Percentiles rank a stretch among this genome's conserved stretches.
These are phyloP conservation scores for Schwanniomyces sp. DNA, from an alignment of 805 yeast species.

Conservation along the genomic window DNA sequence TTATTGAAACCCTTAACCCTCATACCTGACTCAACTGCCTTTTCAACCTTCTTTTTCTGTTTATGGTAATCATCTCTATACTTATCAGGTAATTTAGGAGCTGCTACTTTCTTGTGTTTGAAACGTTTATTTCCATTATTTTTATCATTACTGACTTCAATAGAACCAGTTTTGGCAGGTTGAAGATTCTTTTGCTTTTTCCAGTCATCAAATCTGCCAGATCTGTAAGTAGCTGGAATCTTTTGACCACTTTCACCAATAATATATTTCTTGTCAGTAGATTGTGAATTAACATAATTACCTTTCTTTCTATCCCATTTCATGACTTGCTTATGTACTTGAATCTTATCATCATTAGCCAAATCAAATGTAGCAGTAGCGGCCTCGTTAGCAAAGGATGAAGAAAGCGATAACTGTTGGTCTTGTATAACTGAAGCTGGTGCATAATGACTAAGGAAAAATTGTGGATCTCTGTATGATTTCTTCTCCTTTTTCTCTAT, in stretches of 20 bases:
- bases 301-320: slow-evolving; percentile 94
- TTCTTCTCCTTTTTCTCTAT: slow-evolving; percentile 40
- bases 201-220: slow-evolving; percentile 95
- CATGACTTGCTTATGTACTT: slow-evolving; percentile 68
- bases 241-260: slow-evolving; percentile 93
- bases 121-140: slow-evolving; percentile 43
- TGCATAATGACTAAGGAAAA: slow-evolving; percentile 86
- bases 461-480: slow-evolving; percentile 72
- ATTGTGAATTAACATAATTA: slow-evolving; percentile 78
- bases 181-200: slow-evolving; percentile 63
- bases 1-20: slow-evolving; percentile 64
- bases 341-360: slow-evolving; percentile 71
- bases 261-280: slow-evolving; percentile 81
- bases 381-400: slow-evolving; percentile 81
- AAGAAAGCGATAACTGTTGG: slow-evolving; percentile 57
- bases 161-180: slow-evolving; percentile 54
- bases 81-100: slow-evolving; percentile 92
- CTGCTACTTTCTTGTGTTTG: slow-evolving; percentile 70
- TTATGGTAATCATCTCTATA: slow-evolving; percentile 80
- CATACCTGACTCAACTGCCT: slow-evolving; percentile 75
- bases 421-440: slow-evolving; percentile 80
- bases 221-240: slow-evolving; percentile 86
- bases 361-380: slow-evolving; percentile 84
- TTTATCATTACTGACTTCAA: slow-evolving; percentile 39
- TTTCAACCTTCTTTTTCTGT: slow-evolving; percentile 79